Base-by-base conservation (phyloP, 75 land plant genomes). In the Pinus albicaulis region DNA sequence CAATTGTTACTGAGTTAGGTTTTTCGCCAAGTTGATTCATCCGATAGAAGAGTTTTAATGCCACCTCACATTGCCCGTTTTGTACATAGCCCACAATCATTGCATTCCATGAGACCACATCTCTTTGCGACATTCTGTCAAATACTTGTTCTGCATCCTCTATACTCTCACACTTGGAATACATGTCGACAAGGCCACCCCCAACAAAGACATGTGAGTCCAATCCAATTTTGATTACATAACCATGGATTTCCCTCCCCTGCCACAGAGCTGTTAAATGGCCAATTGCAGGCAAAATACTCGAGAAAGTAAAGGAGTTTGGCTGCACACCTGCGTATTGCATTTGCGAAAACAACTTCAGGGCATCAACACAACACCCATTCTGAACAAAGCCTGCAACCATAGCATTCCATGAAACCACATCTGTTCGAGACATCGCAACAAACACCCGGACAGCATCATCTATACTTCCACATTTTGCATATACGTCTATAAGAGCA, bases 401-500 rank as follows among this genome's bases (percentile, higher is more conserved):
- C 41, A 84, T 75, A 8, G 83, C 65, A 13, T 79, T 84, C 88
- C 88, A 86, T n/a, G n/a, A n/a, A n/a, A n/a, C n/a, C n/a, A n/a
- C n/a, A n/a, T 64, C 68, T 36, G 26, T 80, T 14, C 64, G 59
- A 20, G 41, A 56, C 80, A 84, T 74, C 34, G 56, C 60, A 15
- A 57, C 36, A 64, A 86, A 86, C 55, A 80, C 75, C 55, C 57
- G 59, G 11, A 71, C 22, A 0, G 90, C 94, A 72, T 71, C 80
- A n/a, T 84, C 86, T n/a, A 89, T 63, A 22, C 82, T 68, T 3
- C 92, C 86, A 77, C 92, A 92, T 59, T 89, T 87, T 10, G 88
- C 86, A 86, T 89, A 90, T 92, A 92, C 84, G 76, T 89, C 88
- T 24, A 90, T 80, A 23, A 92, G 78, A 4, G 86, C 70, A 76